phyloP scores from a whole-genome alignment of 2,329 filamentous ascomycete genomes.

The Alternaria triticina region DNA sequence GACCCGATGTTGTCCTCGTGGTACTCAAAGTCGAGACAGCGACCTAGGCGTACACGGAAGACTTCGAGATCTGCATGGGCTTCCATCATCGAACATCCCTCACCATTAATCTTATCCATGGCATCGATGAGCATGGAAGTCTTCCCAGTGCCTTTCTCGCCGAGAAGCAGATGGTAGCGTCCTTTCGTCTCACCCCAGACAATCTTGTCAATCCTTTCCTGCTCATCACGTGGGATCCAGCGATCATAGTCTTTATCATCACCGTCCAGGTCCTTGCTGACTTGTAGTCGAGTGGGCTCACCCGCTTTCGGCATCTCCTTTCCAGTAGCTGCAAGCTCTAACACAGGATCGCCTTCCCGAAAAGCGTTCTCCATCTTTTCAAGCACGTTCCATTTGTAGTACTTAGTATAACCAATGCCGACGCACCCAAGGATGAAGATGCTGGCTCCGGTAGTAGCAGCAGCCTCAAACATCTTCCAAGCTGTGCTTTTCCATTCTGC shows the following conservation, averaged over 20 bases:
- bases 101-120: constrained; percentile 90
- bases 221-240: constrained; percentile 87
- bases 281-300: constrained; percentile 26
- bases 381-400: constrained; percentile 90
- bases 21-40: constrained; percentile 93
- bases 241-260: constrained; percentile 63
- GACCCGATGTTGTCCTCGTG: constrained; percentile 98
- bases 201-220: constrained; percentile 81
- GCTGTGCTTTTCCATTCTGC: constrained; percentile 48
- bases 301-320: constrained; percentile 38
- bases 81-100: constrained; percentile 93
- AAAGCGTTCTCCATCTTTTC: constrained; percentile 93
- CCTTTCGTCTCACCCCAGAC: constrained; percentile 74
- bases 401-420: constrained; percentile 56
- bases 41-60: constrained; percentile 89
- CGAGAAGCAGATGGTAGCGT: constrained; percentile 89
- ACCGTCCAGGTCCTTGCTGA: constrained; percentile 40
- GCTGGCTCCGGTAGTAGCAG: constrained; percentile 58
- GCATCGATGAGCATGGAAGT: constrained; percentile 95
- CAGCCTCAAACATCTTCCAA: constrained; percentile 61
- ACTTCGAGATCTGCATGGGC: constrained; percentile 95
- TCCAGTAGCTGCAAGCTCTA: constrained; percentile 64
- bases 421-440: constrained; percentile 56
- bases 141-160: constrained; percentile 96
- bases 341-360: constrained; percentile 85